These are phyloP conservation scores for Mucor circinelloides DNA, from an alignment of 371 early-diverging fungal genomes.

Conservation along the genomic window DNA sequence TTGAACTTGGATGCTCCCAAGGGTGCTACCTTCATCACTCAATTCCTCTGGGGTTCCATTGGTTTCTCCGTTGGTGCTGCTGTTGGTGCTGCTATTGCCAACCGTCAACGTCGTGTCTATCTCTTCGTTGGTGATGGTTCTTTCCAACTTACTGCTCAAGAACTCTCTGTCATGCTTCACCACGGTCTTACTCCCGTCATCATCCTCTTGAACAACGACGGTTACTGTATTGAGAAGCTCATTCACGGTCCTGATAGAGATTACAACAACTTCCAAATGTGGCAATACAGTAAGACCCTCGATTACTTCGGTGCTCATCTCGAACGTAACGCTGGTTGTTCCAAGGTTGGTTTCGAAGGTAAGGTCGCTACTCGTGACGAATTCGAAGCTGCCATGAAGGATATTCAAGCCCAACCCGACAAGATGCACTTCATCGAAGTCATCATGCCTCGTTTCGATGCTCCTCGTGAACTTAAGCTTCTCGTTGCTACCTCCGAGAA, in stretches of 20 bases:
- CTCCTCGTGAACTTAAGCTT: slow-evolving; percentile 38
- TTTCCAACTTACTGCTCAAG: slow-evolving; percentile 56
- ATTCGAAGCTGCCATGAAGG: slow-evolving; percentile 38
- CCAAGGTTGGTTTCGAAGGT: slow-evolving; percentile 29
- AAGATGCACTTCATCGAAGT: slow-evolving; percentile 45
- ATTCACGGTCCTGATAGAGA: slow-evolving; percentile 51
- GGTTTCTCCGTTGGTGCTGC: slow-evolving; percentile 45
- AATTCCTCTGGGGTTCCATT: slow-evolving; percentile 51
- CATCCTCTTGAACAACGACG: slow-evolving; percentile 56
- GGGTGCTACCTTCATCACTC: slow-evolving; percentile 36
- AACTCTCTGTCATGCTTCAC: slow-evolving; percentile 53
- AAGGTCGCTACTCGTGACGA: slow-evolving; percentile 33
- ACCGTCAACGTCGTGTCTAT: slow-evolving; percentile 31
- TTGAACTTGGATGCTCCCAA: slow-evolving; percentile 41
- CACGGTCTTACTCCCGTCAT: slow-evolving; percentile 49
- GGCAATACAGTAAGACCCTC: slow-evolving; percentile 50
- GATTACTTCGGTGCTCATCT: slow-evolving; percentile 43
- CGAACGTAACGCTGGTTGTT: slow-evolving; percentile 21
- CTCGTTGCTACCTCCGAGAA: slow-evolving; percentile 34
- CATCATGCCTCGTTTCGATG: slow-evolving; percentile 42
- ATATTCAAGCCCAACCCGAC: slow-evolving; percentile 20
- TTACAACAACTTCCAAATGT: slow-evolving; percentile 57
- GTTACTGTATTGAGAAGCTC: slow-evolving; percentile 54
- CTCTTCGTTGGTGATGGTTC: slow-evolving; percentile 60
- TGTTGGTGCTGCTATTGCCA: slow-evolving; percentile 40